A percentile compares a stretch with the other conserved stretches of the same genome.
These are phyloP conservation scores for Scopulariopsis brevicaulis DNA, from an alignment of 2,329 filamentous ascomycete species.

Conservation along the genomic window DNA sequence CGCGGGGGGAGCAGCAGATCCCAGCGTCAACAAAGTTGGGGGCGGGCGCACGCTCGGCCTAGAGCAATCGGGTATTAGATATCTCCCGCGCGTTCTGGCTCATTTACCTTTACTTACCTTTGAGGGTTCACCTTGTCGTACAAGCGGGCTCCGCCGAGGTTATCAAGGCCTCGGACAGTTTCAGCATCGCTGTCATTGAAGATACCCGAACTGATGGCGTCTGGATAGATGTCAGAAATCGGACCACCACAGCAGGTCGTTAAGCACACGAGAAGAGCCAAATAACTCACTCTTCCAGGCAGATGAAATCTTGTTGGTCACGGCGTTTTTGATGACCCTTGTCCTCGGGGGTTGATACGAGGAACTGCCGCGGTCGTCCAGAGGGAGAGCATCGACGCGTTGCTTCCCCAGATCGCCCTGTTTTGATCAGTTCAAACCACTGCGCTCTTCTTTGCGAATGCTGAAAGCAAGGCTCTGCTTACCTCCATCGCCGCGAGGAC, in stretches of 20 bases:
- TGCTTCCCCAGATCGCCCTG: slow-evolving; percentile 17
- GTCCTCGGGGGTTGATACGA: not conserved
- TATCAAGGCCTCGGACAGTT: slow-evolving; percentile 13
- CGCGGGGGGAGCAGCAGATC: not conserved
- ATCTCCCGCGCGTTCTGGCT: not conserved
- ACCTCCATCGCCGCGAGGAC: slow-evolving; percentile 7
- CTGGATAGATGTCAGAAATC: not conserved
- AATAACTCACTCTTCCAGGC: not conserved
- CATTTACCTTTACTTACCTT: not conserved
- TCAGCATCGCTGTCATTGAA: slow-evolving; percentile 19
- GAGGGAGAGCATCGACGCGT: slow-evolving; percentile 13
- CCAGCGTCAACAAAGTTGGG: not conserved
- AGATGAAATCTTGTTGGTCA: not conserved
- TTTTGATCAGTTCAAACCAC: not conserved
- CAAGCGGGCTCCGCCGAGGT: slow-evolving; percentile 11
- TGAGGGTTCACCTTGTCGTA: not conserved
- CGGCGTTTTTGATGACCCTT: not conserved
- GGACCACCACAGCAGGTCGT: not conserved
- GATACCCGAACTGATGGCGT: slow-evolving; percentile 4
- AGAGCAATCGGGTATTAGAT: not conserved
- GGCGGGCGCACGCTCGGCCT: not conserved
- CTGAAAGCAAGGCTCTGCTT: not conserved
- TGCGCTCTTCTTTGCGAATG: not conserved
- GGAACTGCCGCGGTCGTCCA: slow-evolving; percentile 10
- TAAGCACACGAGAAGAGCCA: not conserved